Base-by-base conservation (phyloP, 306 rosid genomes). In the Casuarina cunninghamiana region DNA sequence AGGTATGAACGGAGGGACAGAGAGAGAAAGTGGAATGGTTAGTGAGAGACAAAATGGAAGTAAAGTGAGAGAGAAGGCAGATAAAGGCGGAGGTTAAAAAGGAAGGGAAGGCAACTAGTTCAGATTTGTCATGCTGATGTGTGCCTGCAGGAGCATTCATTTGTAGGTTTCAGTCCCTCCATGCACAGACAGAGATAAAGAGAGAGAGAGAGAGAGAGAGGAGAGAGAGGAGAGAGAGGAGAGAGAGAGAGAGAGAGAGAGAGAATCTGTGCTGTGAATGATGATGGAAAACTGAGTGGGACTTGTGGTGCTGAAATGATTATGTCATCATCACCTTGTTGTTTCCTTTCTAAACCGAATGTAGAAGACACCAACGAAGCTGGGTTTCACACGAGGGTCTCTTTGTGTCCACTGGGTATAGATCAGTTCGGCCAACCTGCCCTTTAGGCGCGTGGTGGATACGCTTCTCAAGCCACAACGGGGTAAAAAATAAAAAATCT, bases 91-190 rank as follows among this genome's bases (percentile, higher is more conserved):
- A 53, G 83, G 84, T 86, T 68, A 50, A 70, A 42, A 21, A 69
- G 45, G 68, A 80, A 83, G 85, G 78, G 74, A 88, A 78, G 80
- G 71, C 87, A 80, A 83, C 84, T 63, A 76, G 75, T 43, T 58
- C 80, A 75, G 80, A 66, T 41, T 81, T 71, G 84, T 84, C 89
- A 88, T 85, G 89, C 88, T 78, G 21, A 53, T 86, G 95, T 88
- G 82, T 86, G 86, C 80, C 81, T 77, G 62, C 70, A 86, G 89
- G 86, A 85, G 92, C 88, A 86, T 90, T 84, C 86, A 87, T 76
- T 78, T 50, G 37, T 10, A 72, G 83, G 82, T 63, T 80, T 70
- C 87, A 84, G 87, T 82, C 72, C 82, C 75, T 70, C 82, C 81
- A 74, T 44, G 13, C 54, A 62, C 57, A 37, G 15, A 17, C 75